Evolutionary conservation across 345 rosid genomes (phyloP).

Genomic region (Murraya koenigii): DNA sequence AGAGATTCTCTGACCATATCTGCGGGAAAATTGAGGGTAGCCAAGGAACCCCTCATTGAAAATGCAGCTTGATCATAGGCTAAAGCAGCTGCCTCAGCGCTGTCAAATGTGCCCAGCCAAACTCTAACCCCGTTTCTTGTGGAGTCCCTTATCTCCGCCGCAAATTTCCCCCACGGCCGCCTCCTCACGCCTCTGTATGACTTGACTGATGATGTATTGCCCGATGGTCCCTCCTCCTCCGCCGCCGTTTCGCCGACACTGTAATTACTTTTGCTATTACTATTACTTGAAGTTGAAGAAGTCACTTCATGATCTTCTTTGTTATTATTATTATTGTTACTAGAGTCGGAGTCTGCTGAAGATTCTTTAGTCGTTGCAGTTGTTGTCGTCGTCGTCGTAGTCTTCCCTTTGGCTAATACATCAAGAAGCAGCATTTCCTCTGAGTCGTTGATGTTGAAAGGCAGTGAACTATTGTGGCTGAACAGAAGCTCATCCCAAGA

Average conservation of each 20-base stretch:
- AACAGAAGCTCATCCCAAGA: slow-evolving; percentile 40
- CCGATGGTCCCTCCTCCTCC: not conserved
- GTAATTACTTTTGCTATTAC: no score
- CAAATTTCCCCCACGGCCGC: slow-evolving; percentile 78
- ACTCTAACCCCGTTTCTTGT: slow-evolving; percentile 61
- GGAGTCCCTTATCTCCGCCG: slow-evolving; percentile 79
- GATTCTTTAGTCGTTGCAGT: not conserved
- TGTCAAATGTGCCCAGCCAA: slow-evolving; percentile 77
- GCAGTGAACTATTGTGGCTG: slow-evolving; percentile 27
- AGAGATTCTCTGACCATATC: slow-evolving; percentile 55
- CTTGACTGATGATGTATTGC: slow-evolving; percentile 13
- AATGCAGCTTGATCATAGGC: slow-evolving; percentile 86
- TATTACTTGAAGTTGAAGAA: slow-evolving; percentile 9
- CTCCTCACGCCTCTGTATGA: slow-evolving; percentile 63
- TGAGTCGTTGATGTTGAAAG: slow-evolving; percentile 37
- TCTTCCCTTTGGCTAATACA: slow-evolving; percentile 31
- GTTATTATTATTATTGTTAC: not conserved
- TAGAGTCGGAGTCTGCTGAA: not conserved
- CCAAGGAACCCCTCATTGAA: slow-evolving; percentile 48
- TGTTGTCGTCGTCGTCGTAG: not conserved
- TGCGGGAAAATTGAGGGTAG: slow-evolving; percentile 59
- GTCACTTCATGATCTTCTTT: slow-evolving; percentile 38
- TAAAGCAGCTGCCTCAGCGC: slow-evolving; percentile 66
- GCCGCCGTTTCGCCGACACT: no score
- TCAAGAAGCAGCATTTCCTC: slow-evolving; percentile 41